Percentiles rank a stretch among this genome's conserved stretches.
Conservation (phyloP, 140 eudicot genomes). For the Anethum foeniculum region DNA sequence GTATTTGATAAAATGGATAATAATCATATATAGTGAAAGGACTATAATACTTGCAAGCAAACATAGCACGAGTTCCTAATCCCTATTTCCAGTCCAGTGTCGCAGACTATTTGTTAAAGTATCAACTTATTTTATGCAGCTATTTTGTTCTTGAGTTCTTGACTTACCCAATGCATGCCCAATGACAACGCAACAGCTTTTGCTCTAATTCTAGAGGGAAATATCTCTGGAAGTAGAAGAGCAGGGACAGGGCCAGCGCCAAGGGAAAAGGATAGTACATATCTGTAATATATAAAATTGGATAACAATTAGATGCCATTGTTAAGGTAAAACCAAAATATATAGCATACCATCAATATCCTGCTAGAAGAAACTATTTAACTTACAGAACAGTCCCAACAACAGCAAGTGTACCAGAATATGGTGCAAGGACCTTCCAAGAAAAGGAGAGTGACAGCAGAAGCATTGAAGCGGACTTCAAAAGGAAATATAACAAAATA, state of each 20-base stretch:
- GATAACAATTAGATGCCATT: background rate
- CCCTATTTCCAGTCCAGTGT: background rate
- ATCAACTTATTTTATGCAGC: background rate
- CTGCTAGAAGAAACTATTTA: background rate
- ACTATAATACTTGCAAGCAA: background rate
- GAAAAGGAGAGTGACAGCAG: conserved; percentile 75
- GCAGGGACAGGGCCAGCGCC: conserved; percentile 99
- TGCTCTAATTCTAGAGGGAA: conserved; percentile 94
- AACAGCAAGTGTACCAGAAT: conserved; percentile 89
- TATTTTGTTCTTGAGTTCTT: background rate
- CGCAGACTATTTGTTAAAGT: background rate
- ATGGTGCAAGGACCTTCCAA: conserved; percentile 85
- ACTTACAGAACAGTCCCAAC: conserved; percentile 60
- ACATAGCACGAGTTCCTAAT: background rate
- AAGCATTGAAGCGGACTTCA: conserved; percentile 75
- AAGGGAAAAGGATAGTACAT: conserved; percentile 61
- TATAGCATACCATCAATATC: background rate
- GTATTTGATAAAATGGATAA: background rate
- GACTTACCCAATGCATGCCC: conserved; percentile 98
- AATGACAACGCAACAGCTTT: conserved; percentile 89
- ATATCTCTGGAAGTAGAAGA: conserved; percentile 90
- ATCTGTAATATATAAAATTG: conserved; percentile 19
- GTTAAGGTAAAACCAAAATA: background rate
- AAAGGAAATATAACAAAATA: background rate
- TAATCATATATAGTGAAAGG: background rate